Base-by-base conservation (phyloP, 192 early-diverging fungal species). In the Lobosporangium transversale region DNA sequence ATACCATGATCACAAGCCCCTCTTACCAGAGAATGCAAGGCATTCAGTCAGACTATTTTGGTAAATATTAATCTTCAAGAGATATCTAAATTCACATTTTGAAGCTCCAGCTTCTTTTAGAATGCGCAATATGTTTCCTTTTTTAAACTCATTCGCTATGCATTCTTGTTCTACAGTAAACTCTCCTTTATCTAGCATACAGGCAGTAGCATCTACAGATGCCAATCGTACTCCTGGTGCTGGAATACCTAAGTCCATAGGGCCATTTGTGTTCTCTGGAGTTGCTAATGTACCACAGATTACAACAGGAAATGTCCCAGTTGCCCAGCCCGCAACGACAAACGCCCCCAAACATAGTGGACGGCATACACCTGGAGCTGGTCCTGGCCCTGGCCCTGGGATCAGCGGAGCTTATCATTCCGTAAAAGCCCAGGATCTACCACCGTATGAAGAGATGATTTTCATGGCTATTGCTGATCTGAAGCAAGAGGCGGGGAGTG, bases 401-500 rank as follows among this genome's bases (percentile, higher is more conserved):
- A 15, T 53, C 10, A 42, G 54, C 21, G 47, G 53, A 20, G 17
- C 61, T 9, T 59, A 64, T 27, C 43, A 70, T 31, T 62, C 63
- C 12, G 52, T 57, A 23, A 76, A 76, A 31, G 63, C 58, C 14
- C 64, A 61, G 31, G 80, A 82, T 37, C 33, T 84, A 37, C 83
- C 83, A 12, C 79, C 80, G 12, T 84, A 84, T 31, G 83, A 84
- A 44, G 83, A 84, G 47, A 84, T 84, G 83, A 84, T 84, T 26
- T 81, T 78, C n/a, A 79, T 69, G 67, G 83, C 83, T 12, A 65
- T 82, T 20, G 62, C 59, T 1, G 66, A 79, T 14, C 62, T 84
- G n/a, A 67, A 56, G 21, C 62, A 81, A 48, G 78, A 79, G 1
- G 56, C 37, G 14, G 83, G 83, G 4, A 82, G 78, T 30, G 70